Conservation (phyloP, 2,329 filamentous ascomycete species). For the Alternaria burnsii region DNA sequence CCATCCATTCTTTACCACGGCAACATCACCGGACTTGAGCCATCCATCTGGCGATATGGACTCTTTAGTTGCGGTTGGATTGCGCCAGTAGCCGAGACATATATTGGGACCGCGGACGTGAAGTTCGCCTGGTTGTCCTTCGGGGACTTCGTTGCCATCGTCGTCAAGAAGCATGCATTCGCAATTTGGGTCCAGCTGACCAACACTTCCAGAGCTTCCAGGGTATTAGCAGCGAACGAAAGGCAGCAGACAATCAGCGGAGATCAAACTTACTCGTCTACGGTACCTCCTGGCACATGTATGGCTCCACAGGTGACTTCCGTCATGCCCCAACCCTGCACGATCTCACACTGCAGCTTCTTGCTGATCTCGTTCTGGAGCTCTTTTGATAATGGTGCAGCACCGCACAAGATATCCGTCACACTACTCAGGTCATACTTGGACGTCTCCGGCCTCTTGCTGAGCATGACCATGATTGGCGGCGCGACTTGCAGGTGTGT, state of each 20-base stretch:
- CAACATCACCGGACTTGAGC: constrained; percentile 50
- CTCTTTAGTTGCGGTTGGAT: constrained; percentile 51
- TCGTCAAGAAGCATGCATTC: constrained; percentile 55
- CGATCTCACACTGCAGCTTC: constrained; percentile 47
- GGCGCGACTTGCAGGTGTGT: constrained; percentile 54
- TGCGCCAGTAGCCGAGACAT: constrained; percentile 54
- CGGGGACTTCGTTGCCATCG: constrained; percentile 52
- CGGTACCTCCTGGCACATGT: constrained; percentile 45
- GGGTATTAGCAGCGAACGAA: background rate
- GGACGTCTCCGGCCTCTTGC: constrained; percentile 53
- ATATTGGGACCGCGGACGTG: constrained; percentile 53
- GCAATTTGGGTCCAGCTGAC: constrained; percentile 52
- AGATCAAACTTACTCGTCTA: constrained; percentile 40
- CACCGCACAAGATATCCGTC: constrained; percentile 53
- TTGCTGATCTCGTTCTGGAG: constrained; percentile 52
- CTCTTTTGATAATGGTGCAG: constrained; percentile 54
- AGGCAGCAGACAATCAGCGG: background rate
- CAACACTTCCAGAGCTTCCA: constrained; percentile 50
- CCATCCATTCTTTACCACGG: constrained; percentile 44
- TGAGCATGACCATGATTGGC: constrained; percentile 56
- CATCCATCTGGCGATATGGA: constrained; percentile 50
- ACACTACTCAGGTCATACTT: constrained; percentile 54
- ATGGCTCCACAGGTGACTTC: constrained; percentile 55
- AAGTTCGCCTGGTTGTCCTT: constrained; percentile 51
- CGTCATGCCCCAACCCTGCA: constrained; percentile 55